phyloP scores from a whole-genome alignment of 768 basidiomycete species.

The Gloeostereum incarnatum region DNA sequence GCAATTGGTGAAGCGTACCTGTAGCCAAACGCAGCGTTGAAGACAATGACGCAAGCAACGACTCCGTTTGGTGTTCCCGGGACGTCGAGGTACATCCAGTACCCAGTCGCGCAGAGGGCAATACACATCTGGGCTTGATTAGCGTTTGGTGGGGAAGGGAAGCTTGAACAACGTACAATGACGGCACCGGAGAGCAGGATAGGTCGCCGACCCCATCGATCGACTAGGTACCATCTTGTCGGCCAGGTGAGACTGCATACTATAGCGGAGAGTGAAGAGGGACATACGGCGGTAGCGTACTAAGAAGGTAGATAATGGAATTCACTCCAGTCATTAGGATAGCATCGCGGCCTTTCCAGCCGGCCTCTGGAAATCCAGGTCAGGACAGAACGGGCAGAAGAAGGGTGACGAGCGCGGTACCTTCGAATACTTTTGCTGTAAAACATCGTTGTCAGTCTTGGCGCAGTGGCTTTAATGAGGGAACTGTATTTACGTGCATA shows the following conservation, averaged over 20 bases:
- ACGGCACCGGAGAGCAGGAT: conserved; percentile 85
- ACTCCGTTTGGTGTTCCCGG: conserved; percentile 81
- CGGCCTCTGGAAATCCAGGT: conserved; percentile 55
- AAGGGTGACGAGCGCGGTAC: conserved; percentile 21
- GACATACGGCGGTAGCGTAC: conserved; percentile 75
- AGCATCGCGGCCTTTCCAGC: conserved; percentile 91
- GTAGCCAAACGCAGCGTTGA: conserved; percentile 91
- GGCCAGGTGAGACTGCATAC: conserved; percentile 6
- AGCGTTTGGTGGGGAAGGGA: not conserved
- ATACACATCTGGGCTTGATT: conserved; percentile 57
- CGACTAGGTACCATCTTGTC: conserved; percentile 85
- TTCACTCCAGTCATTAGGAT: conserved; percentile 96
- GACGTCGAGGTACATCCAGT: conserved; percentile 89
- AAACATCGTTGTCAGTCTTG: not conserved
- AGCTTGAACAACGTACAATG: conserved; percentile 53
- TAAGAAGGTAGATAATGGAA: conserved; percentile 68
- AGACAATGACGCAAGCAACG: conserved; percentile 81
- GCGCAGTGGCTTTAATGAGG: not conserved
- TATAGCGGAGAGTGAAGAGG: not conserved
- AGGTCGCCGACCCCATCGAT: conserved; percentile 80
- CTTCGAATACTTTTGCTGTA: conserved; percentile 84
- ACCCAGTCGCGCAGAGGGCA: conserved; percentile 79
- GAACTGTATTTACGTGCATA: conserved; percentile 69
- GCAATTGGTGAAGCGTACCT: conserved; percentile 41
- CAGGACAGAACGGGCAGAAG: not conserved